phyloP scores from a whole-genome alignment of 2,329 filamentous ascomycete genomes.

The Exophiala calicioides region DNA sequence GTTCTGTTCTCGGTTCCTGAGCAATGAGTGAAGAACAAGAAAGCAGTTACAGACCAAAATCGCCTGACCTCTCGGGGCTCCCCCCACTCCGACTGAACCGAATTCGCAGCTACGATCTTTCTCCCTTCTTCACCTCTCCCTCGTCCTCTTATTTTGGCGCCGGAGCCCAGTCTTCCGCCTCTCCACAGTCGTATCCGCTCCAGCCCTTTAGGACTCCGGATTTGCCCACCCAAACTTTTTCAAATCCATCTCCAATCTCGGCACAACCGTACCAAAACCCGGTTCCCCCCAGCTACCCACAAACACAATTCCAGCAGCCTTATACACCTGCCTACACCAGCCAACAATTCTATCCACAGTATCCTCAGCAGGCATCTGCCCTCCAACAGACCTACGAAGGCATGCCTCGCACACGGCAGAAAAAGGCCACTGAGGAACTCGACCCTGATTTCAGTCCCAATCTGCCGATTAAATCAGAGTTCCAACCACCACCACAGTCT shows the following conservation, averaged over 20 bases:
- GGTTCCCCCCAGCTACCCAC: conserved; percentile 27
- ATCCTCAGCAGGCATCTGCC: conserved; percentile 2
- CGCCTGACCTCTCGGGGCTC: conserved; percentile 55
- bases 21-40: conserved; percentile 31
- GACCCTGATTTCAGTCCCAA: conserved; percentile 26
- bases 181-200: conserved; percentile 14
- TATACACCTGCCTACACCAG: conserved; percentile 15
- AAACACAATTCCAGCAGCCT: conserved; percentile 41
- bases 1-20: conserved; percentile 9
- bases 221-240: conserved; percentile 19
- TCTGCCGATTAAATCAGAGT: conserved; percentile 12
- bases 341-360: conserved; percentile 8
- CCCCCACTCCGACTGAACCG: conserved; percentile 37
- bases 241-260: conserved; percentile 32
- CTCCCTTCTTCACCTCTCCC: conserved; percentile 42
- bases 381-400: conserved; percentile 33
- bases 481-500: conserved; percentile 11
- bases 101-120: conserved; percentile 42
- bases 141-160: conserved; percentile 29
- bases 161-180: conserved; percentile 13
- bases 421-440: conserved; percentile 36
- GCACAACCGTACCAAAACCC: conserved; percentile 31
- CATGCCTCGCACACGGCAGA: conserved; percentile 47
- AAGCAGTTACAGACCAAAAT: conserved; percentile 49
- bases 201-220: conserved; percentile 19